phyloP scores from a whole-genome alignment of 2,329 filamentous ascomycete species.

The Cladosporium halotolerans region DNA sequence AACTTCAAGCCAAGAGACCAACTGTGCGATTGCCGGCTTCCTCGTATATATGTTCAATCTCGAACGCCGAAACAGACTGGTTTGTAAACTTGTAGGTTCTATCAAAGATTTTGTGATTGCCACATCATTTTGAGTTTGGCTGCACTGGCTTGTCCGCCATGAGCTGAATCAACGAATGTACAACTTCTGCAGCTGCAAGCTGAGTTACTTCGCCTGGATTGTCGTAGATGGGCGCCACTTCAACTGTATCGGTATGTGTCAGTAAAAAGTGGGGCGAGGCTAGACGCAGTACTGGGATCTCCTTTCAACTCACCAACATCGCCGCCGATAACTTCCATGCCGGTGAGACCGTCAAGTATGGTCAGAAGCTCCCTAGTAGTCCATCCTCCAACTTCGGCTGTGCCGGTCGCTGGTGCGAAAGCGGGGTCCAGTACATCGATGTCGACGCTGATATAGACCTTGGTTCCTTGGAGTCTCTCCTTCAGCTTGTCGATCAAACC shows the following conservation, averaged over 20 bases:
- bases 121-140: not conserved
- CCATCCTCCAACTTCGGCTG: slow-evolving; percentile 57
- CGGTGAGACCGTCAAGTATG: slow-evolving; percentile 53
- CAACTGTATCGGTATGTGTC: slow-evolving; percentile 36
- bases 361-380: slow-evolving; percentile 53
- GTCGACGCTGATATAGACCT: slow-evolving; percentile 52
- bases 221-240: slow-evolving; percentile 58
- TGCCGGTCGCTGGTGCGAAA: slow-evolving; percentile 50
- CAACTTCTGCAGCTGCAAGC: slow-evolving; percentile 50
- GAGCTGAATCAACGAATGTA: slow-evolving; percentile 43
- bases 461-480: slow-evolving; percentile 45
- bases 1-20: too few species aligned
- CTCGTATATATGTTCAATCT: too few species aligned
- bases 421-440: slow-evolving; percentile 54
- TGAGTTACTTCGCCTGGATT: slow-evolving; percentile 54
- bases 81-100: too few species aligned
- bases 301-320: slow-evolving; percentile 43
- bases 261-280: not conserved
- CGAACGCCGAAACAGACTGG: too few species aligned
- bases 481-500: slow-evolving; percentile 46
- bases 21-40: too few species aligned
- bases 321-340: slow-evolving; percentile 52
- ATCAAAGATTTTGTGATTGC: too few species aligned
- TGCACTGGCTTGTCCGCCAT: slow-evolving; percentile 40
- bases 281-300: not conserved